phyloP scores from a whole-genome alignment of 2,329 filamentous ascomycete species.

The Pseudonectria foliicola region DNA sequence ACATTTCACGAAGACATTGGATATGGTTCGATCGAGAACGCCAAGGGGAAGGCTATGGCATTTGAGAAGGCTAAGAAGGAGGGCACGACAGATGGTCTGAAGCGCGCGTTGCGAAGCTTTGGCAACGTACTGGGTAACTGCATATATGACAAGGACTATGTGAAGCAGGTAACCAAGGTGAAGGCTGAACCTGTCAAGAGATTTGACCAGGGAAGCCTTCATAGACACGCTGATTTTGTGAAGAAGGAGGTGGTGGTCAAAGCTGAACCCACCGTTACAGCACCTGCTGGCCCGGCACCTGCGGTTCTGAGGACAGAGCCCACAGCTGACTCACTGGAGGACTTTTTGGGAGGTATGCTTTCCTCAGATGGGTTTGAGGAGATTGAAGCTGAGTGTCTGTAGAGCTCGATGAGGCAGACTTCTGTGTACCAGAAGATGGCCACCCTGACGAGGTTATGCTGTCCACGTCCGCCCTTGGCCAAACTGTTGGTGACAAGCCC shows the following conservation, averaged over 20 bases:
- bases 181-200: conserved; percentile 66
- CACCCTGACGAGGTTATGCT: conserved; percentile 73
- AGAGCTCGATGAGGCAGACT: conserved; percentile 73
- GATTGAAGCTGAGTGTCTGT: conserved; percentile 32
- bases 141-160: conserved; percentile 93
- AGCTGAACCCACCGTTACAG: conserved; percentile 18
- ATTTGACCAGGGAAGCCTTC: conserved; percentile 72
- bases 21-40: conserved; percentile 94
- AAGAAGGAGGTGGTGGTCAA: conserved; percentile 46
- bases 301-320: too few species aligned
- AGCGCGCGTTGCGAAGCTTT: conserved; percentile 83
- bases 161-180: conserved; percentile 82
- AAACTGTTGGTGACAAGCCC: conserved; percentile 14
- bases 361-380: conserved; percentile 31
- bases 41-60: conserved; percentile 86
- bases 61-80: conserved; percentile 99
- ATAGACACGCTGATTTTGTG: conserved; percentile 71
- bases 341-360: conserved; percentile 42
- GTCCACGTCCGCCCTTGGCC: conserved; percentile 22
- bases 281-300: background rate
- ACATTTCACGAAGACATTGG: conserved; percentile 98
- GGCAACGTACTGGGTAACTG: conserved; percentile 98
- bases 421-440: conserved; percentile 59
- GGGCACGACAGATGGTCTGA: conserved; percentile 89
- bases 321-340: conserved; percentile 41